Evolutionary conservation across 2,329 filamentous ascomycete genomes (phyloP).

Genomic region (Ascochyta koolunga): DNA sequence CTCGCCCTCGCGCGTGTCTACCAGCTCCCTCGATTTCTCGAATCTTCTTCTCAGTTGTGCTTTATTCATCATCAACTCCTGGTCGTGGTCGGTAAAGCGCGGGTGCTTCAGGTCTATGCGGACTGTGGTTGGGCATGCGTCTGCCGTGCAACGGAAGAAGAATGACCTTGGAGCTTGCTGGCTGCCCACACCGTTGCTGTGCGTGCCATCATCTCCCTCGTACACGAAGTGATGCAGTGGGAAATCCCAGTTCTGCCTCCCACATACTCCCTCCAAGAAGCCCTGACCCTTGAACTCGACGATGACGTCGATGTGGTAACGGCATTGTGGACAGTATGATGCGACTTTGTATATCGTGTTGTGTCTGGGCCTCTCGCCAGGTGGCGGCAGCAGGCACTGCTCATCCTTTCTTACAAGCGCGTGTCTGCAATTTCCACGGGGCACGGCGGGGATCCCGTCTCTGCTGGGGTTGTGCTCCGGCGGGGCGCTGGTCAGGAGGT

Average conservation of each 20-base stretch:
- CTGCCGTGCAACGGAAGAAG: slow-evolving; percentile 64
- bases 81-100: slow-evolving; percentile 55
- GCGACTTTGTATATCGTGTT: slow-evolving; percentile 61
- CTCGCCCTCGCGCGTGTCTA: slow-evolving; percentile 62
- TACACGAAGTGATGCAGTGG: slow-evolving; percentile 67
- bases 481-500: slow-evolving; percentile 64
- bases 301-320: slow-evolving; percentile 65
- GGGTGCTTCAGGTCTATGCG: slow-evolving; percentile 61
- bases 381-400: slow-evolving; percentile 58
- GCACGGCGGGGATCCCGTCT: slow-evolving; percentile 43
- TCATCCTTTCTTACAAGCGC: slow-evolving; percentile 62
- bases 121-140: slow-evolving; percentile 61
- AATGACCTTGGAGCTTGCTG: slow-evolving; percentile 33
- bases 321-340: slow-evolving; percentile 66
- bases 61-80: slow-evolving; percentile 61
- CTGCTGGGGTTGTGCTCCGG: slow-evolving; percentile 55
- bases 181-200: slow-evolving; percentile 20
- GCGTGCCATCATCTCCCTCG: slow-evolving; percentile 24
- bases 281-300: slow-evolving; percentile 57
- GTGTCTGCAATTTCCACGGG: slow-evolving; percentile 62
- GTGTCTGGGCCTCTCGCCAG: slow-evolving; percentile 48
- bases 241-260: slow-evolving; percentile 50
- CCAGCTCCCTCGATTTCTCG: slow-evolving; percentile 56
- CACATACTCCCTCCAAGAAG: slow-evolving; percentile 51
- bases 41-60: slow-evolving; percentile 60